Base-by-base conservation (phyloP, 352 stramenopile genomes). In the Phytophthora capsici region DNA sequence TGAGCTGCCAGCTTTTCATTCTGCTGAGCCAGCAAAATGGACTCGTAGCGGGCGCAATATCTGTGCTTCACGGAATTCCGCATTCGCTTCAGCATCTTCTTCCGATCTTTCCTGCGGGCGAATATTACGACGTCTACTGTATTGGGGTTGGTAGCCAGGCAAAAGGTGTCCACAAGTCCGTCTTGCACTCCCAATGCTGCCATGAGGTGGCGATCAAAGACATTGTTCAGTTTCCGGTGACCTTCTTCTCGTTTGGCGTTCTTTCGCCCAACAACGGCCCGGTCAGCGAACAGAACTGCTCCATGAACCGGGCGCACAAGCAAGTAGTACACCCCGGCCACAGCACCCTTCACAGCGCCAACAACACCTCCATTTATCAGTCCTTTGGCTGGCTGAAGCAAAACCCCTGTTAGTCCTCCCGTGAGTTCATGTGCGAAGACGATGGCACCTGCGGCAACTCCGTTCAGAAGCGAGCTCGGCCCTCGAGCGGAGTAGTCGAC, bases 401-500 rank as follows among this genome's bases (percentile, higher is more conserved):
- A 56, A 17, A 88, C 64, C 25, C 77, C 77, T 19, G 76, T 80
- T 28, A 88, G 54, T 5, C 54, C 77, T 26, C 71, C 69, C 3
- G 66, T 75, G 19, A 88, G 26, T 40, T 86, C 77, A 34, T 88
- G 44, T 3, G 63, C 53, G 23, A 69, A 60, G 16, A 63, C 36
- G 14, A 63, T 61, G 23, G 57, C 53, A 20, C 56, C 63, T 16
- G 80, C 71, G 8, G 69, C 54, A 1, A 77, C 77, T 43, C 78
- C 76, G 20, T 63, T 53, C 19, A 89, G 36, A 4, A 62, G 45
- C 7, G 78, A 89, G 17, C 70, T 58, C 0, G 82, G 80, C 0
- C 82, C 82, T 48, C 77, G 75, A 53, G 74, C 66, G 0, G 64
- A 73, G 34, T 84, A 85, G 25, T 81, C 71, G 20, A 81, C 73